Conservation (phyloP, 2,329 filamentous ascomycete genomes). For the Ambrosiella beaveri region DNA sequence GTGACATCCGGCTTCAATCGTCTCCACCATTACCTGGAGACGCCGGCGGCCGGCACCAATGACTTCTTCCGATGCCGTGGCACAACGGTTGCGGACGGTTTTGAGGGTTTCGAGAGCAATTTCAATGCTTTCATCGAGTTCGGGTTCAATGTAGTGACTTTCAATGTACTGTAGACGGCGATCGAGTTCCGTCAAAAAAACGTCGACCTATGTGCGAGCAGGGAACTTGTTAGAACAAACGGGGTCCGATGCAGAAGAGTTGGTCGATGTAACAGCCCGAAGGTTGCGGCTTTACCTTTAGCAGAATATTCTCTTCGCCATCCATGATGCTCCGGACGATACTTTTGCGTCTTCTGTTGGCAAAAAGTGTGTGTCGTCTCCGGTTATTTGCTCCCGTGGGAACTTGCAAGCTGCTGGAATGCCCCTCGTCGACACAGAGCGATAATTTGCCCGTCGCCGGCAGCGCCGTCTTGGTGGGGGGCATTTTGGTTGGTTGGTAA, state of each 20-base stretch:
- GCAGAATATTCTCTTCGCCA: slow-evolving; percentile 41
- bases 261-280: too few species aligned
- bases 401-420: slow-evolving; percentile 8
- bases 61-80: slow-evolving; percentile 75
- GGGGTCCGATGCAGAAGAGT: background rate
- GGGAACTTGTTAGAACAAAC: too few species aligned
- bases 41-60: slow-evolving; percentile 72
- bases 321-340: slow-evolving; percentile 45
- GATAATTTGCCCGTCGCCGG: background rate
- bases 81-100: slow-evolving; percentile 73
- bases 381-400: background rate
- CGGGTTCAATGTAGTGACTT: slow-evolving; percentile 58
- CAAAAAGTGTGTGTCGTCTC: slow-evolving; percentile 11
- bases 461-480: slow-evolving; percentile 5
- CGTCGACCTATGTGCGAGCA: slow-evolving; percentile 39
- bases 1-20: slow-evolving; percentile 72
- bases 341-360: slow-evolving; percentile 30
- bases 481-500: background rate
- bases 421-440: slow-evolving; percentile 5
- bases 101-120: slow-evolving; percentile 74
- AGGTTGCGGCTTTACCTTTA: slow-evolving; percentile 29
- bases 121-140: slow-evolving; percentile 67
- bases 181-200: slow-evolving; percentile 74
- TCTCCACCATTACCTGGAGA: slow-evolving; percentile 81
- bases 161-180: slow-evolving; percentile 76